phyloP scores from a whole-genome alignment of 495 filamentous ascomycete genomes.

The Aspergillus wentii region DNA sequence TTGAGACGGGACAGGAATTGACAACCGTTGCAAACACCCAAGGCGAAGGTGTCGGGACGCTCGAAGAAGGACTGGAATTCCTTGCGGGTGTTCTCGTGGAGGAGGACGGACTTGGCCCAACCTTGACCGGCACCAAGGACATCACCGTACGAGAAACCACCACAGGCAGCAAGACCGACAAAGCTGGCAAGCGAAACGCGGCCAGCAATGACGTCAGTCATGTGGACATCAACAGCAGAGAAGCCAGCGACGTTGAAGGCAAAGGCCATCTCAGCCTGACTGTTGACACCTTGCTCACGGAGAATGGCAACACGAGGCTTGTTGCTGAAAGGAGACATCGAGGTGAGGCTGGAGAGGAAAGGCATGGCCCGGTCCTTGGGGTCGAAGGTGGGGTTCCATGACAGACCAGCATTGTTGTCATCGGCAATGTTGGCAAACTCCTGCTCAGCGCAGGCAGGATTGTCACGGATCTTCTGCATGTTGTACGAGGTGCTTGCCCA shows the following conservation, averaged over 20 bases:
- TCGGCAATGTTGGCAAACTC: conserved; percentile 79
- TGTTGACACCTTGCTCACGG: conserved; percentile 92
- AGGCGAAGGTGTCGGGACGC: conserved; percentile 81
- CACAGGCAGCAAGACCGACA: conserved; percentile 85
- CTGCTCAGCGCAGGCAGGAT: conserved; percentile 77
- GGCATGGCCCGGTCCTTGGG: conserved; percentile 72
- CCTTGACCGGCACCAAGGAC: conserved; percentile 92
- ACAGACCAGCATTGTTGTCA: conserved; percentile 73
- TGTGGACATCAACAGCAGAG: conserved; percentile 88
- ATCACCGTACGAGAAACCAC: conserved; percentile 96
- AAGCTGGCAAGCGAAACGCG: conserved; percentile 73
- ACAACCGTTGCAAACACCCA: conserved; percentile 97
- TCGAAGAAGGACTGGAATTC: conserved; percentile 86
- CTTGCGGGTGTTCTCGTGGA: conserved; percentile 68
- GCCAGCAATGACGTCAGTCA: conserved; percentile 85
- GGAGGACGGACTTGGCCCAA: conserved; percentile 92
- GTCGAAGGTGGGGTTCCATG: conserved; percentile 78
- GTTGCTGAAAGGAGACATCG: conserved; percentile 58
- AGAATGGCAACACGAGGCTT: conserved; percentile 89
- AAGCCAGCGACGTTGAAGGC: conserved; percentile 92
- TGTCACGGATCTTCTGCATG: conserved; percentile 89
- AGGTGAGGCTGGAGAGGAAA: conserved; percentile 58
- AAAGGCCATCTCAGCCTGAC: conserved; percentile 94
- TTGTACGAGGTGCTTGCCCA: conserved; percentile 86
- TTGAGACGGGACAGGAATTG: conserved; percentile 87